These are phyloP conservation scores for Paramecium bursaria DNA, from an alignment of 73 alveolate species.

Conservation along the genomic window DNA sequence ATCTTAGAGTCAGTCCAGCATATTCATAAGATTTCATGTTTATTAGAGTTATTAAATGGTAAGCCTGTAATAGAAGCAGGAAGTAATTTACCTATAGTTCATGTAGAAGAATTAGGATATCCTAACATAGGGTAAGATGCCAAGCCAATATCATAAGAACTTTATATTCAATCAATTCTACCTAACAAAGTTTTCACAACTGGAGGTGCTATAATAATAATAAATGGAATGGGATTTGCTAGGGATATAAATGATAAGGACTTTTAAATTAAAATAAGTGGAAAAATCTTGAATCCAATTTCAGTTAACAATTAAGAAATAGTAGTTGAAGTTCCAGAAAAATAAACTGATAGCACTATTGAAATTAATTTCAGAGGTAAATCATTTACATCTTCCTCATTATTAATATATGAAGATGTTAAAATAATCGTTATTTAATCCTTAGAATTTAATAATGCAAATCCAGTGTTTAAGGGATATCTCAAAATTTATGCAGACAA, in stretches of 20 bases:
- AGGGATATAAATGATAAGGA: slow-evolving; percentile 5
- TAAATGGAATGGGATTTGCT: slow-evolving; percentile 39
- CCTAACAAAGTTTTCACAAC: slow-evolving; percentile 16
- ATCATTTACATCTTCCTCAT: no score
- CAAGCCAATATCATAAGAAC: no score
- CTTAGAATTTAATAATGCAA: not conserved
- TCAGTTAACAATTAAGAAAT: not conserved
- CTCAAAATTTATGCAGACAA: not conserved
- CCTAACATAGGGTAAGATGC: no score
- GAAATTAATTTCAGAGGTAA: not conserved
- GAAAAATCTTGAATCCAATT: not conserved
- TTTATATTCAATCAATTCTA: no score
- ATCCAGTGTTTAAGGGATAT: not conserved
- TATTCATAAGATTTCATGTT: no score
- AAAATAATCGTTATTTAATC: not conserved
- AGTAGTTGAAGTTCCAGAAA: not conserved
- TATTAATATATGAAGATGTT: no score
- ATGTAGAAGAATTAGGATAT: no score
- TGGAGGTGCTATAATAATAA: slow-evolving; percentile 33
- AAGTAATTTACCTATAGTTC: no score
- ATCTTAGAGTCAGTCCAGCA: no score
- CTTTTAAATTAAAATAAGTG: not conserved
- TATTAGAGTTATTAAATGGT: no score
- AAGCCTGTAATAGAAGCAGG: no score
- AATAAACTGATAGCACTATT: not conserved